Conservation (phyloP, 306 rosid species). For the Sicyos edulis region DNA sequence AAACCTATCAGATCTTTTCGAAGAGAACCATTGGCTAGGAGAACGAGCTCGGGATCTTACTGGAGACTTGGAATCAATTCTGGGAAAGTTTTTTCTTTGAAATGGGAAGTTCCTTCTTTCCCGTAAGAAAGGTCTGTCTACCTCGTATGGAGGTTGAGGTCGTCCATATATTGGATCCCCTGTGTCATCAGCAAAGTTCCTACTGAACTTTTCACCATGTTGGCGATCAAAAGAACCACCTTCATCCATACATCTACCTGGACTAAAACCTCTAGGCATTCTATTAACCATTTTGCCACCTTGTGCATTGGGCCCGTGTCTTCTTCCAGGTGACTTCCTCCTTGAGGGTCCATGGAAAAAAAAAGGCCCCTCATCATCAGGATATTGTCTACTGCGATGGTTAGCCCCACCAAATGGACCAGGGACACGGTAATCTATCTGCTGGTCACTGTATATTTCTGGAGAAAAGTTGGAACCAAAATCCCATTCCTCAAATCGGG, state of each 20-base stretch:
- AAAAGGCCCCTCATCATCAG: constrained; percentile 48
- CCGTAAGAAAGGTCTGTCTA: constrained; percentile 50
- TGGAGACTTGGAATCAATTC: constrained; percentile 66
- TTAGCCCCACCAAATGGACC: constrained; percentile 59
- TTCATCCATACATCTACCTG: constrained; percentile 51
- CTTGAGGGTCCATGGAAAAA: constrained; percentile 48
- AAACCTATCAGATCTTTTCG: constrained; percentile 77
- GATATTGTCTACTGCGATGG: constrained; percentile 54
- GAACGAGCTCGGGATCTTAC: constrained; percentile 72
- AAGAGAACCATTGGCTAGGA: constrained; percentile 56
- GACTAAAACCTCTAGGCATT: constrained; percentile 53
- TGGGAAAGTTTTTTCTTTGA: constrained; percentile 55
- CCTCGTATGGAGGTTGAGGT: constrained; percentile 51
- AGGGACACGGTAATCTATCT: constrained; percentile 51
- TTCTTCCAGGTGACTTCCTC: constrained; percentile 64
- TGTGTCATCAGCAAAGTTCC: constrained; percentile 48
- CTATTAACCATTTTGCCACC: constrained; percentile 52
- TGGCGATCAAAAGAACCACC: constrained; percentile 52
- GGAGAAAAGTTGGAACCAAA: constrained; percentile 53
- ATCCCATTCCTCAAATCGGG: constrained; percentile 47
- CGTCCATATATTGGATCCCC: constrained; percentile 45
- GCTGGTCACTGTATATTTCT: constrained; percentile 47
- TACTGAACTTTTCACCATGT: constrained; percentile 55
- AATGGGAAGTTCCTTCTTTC: constrained; percentile 57
- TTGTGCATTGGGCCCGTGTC: constrained; percentile 28